Conservation (phyloP, 1,284 basidiomycete genomes). For the Leccinum laetum region DNA sequence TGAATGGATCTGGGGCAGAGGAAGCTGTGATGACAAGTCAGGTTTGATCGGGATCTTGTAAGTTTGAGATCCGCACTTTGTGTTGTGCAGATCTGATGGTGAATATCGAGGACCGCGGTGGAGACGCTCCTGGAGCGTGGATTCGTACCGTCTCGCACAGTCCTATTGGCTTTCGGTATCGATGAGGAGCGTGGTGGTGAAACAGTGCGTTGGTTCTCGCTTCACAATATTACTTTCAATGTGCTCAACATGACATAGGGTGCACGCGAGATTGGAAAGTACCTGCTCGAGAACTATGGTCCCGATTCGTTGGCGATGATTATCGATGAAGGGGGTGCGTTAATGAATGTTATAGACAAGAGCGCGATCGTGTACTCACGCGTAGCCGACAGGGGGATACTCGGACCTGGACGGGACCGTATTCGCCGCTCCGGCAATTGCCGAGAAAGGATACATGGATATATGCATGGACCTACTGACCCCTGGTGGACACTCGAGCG, state of each 20-base stretch:
- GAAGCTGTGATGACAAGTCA: slow-evolving; percentile 63
- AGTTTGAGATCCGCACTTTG: slow-evolving; percentile 16
- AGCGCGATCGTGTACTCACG: neutral
- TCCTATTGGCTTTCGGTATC: slow-evolving; percentile 69
- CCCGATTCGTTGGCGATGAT: no score
- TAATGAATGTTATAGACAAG: neutral
- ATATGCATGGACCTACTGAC: slow-evolving; percentile 55
- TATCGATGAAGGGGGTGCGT: no score
- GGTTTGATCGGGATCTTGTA: slow-evolving; percentile 58
- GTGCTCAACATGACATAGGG: slow-evolving; percentile 10
- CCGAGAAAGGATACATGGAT: slow-evolving; percentile 69
- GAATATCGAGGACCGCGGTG: slow-evolving; percentile 42
- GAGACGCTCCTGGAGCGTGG: slow-evolving; percentile 52
- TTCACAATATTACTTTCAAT: neutral
- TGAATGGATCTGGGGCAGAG: slow-evolving; percentile 61
- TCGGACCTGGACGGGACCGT: slow-evolving; percentile 36
- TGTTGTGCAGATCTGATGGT: neutral
- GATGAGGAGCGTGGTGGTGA: slow-evolving; percentile 67
- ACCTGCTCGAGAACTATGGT: no score
- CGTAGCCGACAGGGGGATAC: slow-evolving; percentile 33
- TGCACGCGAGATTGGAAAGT: no score
- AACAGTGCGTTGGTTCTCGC: slow-evolving; percentile 32
- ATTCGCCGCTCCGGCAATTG: slow-evolving; percentile 52
- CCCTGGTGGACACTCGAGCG: slow-evolving; percentile 68
- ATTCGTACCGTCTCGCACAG: slow-evolving; percentile 51